Evolutionary conservation across 192 early-diverging fungal genomes (phyloP).

Genomic region (Entomortierella lignicola): DNA sequence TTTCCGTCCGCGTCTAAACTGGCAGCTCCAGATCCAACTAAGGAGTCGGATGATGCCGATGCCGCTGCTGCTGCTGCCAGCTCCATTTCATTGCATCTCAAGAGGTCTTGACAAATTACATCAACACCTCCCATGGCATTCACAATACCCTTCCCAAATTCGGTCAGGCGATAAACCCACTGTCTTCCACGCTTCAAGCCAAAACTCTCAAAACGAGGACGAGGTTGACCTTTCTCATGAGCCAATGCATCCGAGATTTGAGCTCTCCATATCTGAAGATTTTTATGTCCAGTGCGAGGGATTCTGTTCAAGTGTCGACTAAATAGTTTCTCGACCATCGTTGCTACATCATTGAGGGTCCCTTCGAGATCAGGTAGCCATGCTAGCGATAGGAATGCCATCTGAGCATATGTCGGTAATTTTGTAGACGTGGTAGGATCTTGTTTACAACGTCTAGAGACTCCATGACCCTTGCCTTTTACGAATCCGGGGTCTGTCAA

Average conservation of each 20-base stretch:
- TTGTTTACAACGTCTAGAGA: constrained; percentile 30
- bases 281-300: constrained; percentile 50
- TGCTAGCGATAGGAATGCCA: constrained; percentile 50
- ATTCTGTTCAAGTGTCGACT: constrained; percentile 47
- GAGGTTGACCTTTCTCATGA: constrained; percentile 50
- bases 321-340: constrained; percentile 49
- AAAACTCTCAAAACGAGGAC: constrained; percentile 51
- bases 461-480: constrained; percentile 43
- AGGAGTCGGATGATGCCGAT: background rate
- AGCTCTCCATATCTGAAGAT: constrained; percentile 53
- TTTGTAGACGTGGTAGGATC: constrained; percentile 32
- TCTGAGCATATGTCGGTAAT: constrained; percentile 49
- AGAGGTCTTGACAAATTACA: constrained; percentile 32
- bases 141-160: constrained; percentile 37
- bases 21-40: background rate
- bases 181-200: constrained; percentile 47
- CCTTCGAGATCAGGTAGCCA: constrained; percentile 44
- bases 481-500: constrained; percentile 51
- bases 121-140: constrained; percentile 52
- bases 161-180: constrained; percentile 46
- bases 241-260: constrained; percentile 53
- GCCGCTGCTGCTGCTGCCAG: constrained; percentile 4
- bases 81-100: constrained; percentile 37
- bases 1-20: constrained; percentile 9
- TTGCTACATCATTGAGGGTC: constrained; percentile 41